These are phyloP conservation scores for Wallacemonas sp. DNA, from an alignment of 208 protist genomes.

Conservation along the genomic window DNA sequence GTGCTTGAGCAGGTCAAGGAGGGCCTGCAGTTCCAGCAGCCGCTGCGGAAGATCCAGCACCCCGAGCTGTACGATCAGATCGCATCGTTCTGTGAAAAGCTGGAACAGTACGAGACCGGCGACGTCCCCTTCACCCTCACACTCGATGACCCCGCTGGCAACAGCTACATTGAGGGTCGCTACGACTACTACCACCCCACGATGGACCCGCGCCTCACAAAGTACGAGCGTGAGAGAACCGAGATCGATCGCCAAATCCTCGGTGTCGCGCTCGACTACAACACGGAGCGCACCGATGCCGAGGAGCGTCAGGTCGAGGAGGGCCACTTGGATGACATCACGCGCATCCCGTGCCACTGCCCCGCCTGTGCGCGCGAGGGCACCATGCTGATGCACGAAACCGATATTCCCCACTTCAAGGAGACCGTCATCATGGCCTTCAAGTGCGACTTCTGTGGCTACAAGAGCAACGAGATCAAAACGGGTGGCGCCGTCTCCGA, in stretches of 20 bases:
- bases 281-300: constrained; percentile 73
- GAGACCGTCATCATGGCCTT: constrained; percentile 94
- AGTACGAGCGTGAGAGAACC: constrained; percentile 83
- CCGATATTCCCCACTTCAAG: constrained; percentile 95
- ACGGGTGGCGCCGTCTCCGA: constrained; percentile 83
- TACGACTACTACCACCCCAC: constrained; percentile 92
- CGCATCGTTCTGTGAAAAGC: constrained; percentile 73
- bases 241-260: constrained; percentile 88
- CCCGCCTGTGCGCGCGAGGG: constrained; percentile 71
- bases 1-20: constrained; percentile 84
- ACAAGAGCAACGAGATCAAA: constrained; percentile 95
- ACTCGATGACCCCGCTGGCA: constrained; percentile 92
- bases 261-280: constrained; percentile 86
- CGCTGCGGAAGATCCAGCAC: constrained; percentile 70
- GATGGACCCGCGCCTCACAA: constrained; percentile 81
- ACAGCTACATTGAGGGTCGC: constrained; percentile 93
- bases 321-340: constrained; percentile 71
- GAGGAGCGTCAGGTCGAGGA: constrained; percentile 81
- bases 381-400: constrained; percentile 80
- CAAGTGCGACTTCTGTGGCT: constrained; percentile 93
- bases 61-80: constrained; percentile 85
- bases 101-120: constrained; percentile 60
- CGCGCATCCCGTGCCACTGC: constrained; percentile 72
- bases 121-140: constrained; percentile 90
- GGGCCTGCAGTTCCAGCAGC: constrained; percentile 76